Percentiles rank a stretch among this genome's conserved stretches.
Evolutionary conservation across 2,329 filamentous ascomycete genomes (phyloP).

Genomic region (Hypoxylon sp.): DNA sequence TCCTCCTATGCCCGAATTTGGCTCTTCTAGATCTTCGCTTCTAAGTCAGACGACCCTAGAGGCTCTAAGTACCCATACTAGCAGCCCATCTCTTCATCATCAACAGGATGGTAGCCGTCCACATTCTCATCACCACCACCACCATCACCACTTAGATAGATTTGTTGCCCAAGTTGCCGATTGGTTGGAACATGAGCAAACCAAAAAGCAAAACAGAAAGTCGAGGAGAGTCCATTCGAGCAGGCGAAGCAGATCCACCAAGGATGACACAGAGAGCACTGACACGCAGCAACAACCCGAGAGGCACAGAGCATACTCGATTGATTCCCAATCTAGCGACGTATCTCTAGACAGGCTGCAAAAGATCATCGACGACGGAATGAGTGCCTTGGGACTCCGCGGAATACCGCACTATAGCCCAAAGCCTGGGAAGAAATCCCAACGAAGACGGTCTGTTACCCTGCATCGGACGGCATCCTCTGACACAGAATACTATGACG

Average conservation of each 20-base stretch:
- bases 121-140: constrained; percentile 51
- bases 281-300: constrained; percentile 27
- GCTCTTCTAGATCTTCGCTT: constrained; percentile 61
- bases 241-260: constrained; percentile 56
- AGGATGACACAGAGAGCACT: constrained; percentile 51
- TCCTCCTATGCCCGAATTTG: constrained; percentile 52
- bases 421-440: constrained; percentile 59
- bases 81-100: constrained; percentile 47
- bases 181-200: constrained; percentile 86
- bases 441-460: constrained; percentile 52
- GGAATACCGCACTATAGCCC: constrained; percentile 60
- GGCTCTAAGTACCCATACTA: constrained; percentile 44
- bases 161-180: constrained; percentile 80
- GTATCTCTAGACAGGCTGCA: constrained; percentile 85
- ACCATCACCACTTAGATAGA: constrained; percentile 57
- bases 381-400: constrained; percentile 66
- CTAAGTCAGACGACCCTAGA: constrained; percentile 56
- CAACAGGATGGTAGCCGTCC: constrained; percentile 47
- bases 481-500: constrained; percentile 86
- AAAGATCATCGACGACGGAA: constrained; percentile 78
- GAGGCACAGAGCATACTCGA: constrained; percentile 62
- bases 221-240: constrained; percentile 58
- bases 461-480: constrained; percentile 72
- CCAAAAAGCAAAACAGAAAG: constrained; percentile 71
- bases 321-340: constrained; percentile 75